Conservation (phyloP, 805 yeast species). For the Lachancea thermotolerans region DNA sequence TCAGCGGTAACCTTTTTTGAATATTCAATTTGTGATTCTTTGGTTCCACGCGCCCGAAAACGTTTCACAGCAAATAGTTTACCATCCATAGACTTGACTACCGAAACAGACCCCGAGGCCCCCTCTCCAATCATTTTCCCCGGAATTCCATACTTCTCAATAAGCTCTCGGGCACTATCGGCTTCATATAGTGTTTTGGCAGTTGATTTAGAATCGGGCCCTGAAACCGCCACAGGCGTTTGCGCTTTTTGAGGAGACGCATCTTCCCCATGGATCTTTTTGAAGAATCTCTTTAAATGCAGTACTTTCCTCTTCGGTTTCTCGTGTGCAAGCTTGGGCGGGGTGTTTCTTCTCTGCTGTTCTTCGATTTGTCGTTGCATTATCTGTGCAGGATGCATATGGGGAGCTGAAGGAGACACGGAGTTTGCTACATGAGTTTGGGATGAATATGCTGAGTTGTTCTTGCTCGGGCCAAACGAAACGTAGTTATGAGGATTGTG, state of each 20-base stretch:
- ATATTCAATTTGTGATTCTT: constrained; percentile 64
- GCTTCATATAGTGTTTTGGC: constrained; percentile 34
- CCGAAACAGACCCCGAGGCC: constrained; percentile 89
- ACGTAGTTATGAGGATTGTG: constrained; percentile 10
- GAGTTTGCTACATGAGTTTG: constrained; percentile 2
- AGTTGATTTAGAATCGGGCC: constrained; percentile 6
- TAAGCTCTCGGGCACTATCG: constrained; percentile 35
- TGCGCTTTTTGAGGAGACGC: neutral
- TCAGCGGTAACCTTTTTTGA: constrained; percentile 75
- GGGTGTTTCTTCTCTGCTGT: constrained; percentile 12
- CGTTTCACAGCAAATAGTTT: constrained; percentile 80
- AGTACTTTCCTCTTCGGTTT: constrained; percentile 16
- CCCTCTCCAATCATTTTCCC: constrained; percentile 83
- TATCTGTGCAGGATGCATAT: constrained; percentile 26
- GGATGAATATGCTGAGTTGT: constrained; percentile 1
- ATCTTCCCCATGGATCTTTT: constrained; percentile 32
- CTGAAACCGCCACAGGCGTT: constrained; percentile 6
- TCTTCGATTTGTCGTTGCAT: constrained; percentile 24
- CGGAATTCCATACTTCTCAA: constrained; percentile 65
- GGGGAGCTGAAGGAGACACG: constrained; percentile 14
- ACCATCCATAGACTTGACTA: constrained; percentile 57
- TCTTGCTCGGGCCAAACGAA: neutral
- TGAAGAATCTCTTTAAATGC: constrained; percentile 45
- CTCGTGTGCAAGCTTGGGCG: constrained; percentile 3
- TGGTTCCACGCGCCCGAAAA: constrained; percentile 49